Base-by-base conservation (phyloP, 2,329 filamentous ascomycete species). In the Grosmannia penicillata region DNA sequence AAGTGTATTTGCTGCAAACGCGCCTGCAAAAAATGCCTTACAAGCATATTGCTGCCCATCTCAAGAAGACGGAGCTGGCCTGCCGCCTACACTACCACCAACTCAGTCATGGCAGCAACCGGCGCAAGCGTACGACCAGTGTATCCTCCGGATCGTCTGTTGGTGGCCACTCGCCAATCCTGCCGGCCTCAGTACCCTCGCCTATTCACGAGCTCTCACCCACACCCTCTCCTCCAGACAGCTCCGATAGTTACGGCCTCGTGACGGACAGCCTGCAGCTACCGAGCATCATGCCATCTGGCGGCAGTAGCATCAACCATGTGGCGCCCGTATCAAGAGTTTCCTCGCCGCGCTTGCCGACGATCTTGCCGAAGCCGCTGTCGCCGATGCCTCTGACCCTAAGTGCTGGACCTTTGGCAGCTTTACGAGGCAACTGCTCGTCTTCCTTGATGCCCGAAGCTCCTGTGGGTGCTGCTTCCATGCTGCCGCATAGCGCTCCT, bases 81-180 rank as follows among this genome's bases (percentile, higher is more conserved):
- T 93, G 83, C 61, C 82, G 84, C 45, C 71, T 93, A 45, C 84
- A 91, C 59, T 89, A 84, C 55, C 83, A 93, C 53, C 83, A 91
- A 53, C 70, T 91, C 45, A 85, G 79, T 46, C 82, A 86, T 55
- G 82, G 82, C 42, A 83, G 73, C 63, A 83, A 82, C 61, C 78
- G 82, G 50, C 79, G 82, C 55, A 84, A 83, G 67, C 74, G 82
- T 43, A 78, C 75, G 43, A 71, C 73, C 21, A 87, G 82, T 14
- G 68, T 78, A 43, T 78, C 76, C 3, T 78, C 77, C 2, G 69
- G 68, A 27, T 75, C 72, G n/a, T 75, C 73, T 44, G 61, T 58
- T 14, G 62, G 54, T 39, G 50, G 63, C 33, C 62, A 66, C 52
- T 70, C 73, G 14, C 66, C 72, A 8, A 54, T 66, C 46, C 55